Conservation (phyloP, 768 basidiomycete genomes). For the Amanita subjunquillea region DNA sequence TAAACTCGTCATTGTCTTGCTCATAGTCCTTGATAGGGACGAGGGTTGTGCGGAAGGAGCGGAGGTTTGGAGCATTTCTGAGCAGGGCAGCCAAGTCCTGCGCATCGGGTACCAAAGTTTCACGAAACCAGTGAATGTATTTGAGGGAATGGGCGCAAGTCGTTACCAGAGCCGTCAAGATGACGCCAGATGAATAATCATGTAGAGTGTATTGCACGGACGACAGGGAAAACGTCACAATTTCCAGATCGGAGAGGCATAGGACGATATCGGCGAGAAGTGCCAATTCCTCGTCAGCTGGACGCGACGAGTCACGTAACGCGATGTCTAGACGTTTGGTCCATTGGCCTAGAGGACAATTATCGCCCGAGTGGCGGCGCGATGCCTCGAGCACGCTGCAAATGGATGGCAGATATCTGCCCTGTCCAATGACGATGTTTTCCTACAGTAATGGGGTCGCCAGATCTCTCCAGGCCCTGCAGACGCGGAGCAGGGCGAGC, state of each 20-base stretch:
- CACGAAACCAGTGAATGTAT: constrained; percentile 4
- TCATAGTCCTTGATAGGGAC: background rate
- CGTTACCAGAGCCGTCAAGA: background rate
- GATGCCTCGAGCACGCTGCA: constrained; percentile 2
- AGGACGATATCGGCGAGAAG: constrained; percentile 1
- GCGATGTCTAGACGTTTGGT: constrained; percentile 7
- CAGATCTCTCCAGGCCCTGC: constrained; percentile 15
- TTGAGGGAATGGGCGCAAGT: background rate
- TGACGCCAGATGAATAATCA: background rate
- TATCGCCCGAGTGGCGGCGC: background rate
- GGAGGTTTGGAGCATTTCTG: background rate
- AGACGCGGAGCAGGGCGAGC: constrained; percentile 15
- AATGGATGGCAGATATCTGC: background rate
- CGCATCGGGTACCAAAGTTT: background rate
- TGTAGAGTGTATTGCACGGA: background rate
- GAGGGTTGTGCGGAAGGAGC: background rate
- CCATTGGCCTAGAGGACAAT: background rate
- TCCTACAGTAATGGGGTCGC: constrained; percentile 16
- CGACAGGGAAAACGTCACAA: constrained; percentile 2
- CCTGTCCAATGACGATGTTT: constrained; percentile 10
- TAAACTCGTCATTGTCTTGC: background rate
- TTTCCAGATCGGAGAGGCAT: constrained; percentile 6
- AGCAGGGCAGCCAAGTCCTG: background rate
- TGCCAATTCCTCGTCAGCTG: background rate
- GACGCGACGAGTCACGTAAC: background rate